Evolutionary conservation across 495 filamentous ascomycete species (phyloP), one percentile per base, ranked within the genome.

Genomic region (Aspergillus indologenus): DNA sequence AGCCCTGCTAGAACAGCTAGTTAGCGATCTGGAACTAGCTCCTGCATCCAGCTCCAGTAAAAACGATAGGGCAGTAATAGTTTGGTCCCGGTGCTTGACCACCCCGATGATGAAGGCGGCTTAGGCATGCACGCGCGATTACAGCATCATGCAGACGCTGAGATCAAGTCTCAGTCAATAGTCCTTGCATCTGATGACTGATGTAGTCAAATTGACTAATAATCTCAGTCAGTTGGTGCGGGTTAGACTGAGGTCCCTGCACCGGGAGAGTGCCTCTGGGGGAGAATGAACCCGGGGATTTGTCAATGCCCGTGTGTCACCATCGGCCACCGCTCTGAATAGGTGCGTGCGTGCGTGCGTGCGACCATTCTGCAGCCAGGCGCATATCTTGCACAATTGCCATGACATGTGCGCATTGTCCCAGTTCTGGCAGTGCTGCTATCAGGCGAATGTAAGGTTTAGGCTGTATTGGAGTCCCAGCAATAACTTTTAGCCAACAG

Each of bases 111-210:
- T 40, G 26, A 29, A 9, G 29, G 34, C 34, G 53, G 43, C 19
- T 43, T 26, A 53, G 47, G 47, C 42, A 51, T 34, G 58, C 45
- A 61, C 62, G 63, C 56, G 51, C 56, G 15, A 65, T 68, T 63
- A 63, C 61, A 61, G 19, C 63, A 65, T 65, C 45, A 21, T 61
- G 61, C 64, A 63, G 64, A 29, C 23, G 54, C 53, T 46, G 26
- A 50, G 18, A 44, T 42, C 19, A 15, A 45, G 31, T 19, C 19
- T n/a, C 31, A 3, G 12, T 23, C 20, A 48, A 22, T 45, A 18
- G 4, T 19, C 23, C 23, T 24, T 14, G 45, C 46, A 43, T 29
- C 54, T 49, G 49, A 43, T 47, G 19, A 42, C 31, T 54, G 45
- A 40, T 15, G n/a, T n/a, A n/a, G n/a, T 11, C 5, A 2, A 40